Conservation (phyloP, 257 asterid species). For the Lycium barbarum region DNA sequence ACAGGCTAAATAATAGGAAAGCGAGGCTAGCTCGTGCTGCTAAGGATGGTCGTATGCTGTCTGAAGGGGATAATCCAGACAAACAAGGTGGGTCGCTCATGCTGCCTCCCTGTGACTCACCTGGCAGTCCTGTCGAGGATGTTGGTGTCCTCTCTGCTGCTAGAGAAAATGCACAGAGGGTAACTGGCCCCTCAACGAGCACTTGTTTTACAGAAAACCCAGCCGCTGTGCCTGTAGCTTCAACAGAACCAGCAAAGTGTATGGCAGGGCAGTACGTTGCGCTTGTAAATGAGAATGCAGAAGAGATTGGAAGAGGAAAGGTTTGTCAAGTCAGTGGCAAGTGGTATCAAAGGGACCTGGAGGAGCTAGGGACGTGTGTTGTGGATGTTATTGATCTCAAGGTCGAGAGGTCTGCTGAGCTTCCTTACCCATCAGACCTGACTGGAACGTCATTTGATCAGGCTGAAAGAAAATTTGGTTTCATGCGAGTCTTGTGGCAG, state of each 20-base stretch:
- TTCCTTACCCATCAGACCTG: slow-evolving; percentile 67
- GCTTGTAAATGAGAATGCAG: slow-evolving; percentile 62
- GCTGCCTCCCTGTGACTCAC: slow-evolving; percentile 50
- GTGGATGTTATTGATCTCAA: slow-evolving; percentile 72
- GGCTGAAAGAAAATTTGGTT: slow-evolving; percentile 64
- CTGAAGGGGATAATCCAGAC: slow-evolving; percentile 67
- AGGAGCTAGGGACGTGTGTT: slow-evolving; percentile 61
- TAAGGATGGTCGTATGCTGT: slow-evolving; percentile 67
- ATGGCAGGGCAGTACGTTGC: slow-evolving; percentile 68
- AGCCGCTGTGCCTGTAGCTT: slow-evolving; percentile 44
- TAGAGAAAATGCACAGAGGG: slow-evolving; percentile 49
- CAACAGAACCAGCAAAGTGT: slow-evolving; percentile 41
- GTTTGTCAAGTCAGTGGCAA: slow-evolving; percentile 68
- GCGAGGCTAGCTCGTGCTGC: slow-evolving; percentile 97
- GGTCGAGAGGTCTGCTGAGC: slow-evolving; percentile 51
- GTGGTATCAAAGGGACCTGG: slow-evolving; percentile 71
- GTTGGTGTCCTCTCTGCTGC: slow-evolving; percentile 47
- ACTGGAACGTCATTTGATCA: slow-evolving; percentile 68
- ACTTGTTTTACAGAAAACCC: slow-evolving; percentile 45
- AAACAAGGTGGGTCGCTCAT: slow-evolving; percentile 54
- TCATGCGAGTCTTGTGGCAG: slow-evolving; percentile 80
- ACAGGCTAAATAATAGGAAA: slow-evolving; percentile 96
- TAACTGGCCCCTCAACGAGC: slow-evolving; percentile 44
- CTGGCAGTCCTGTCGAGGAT: slow-evolving; percentile 60
- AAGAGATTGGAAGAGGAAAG: slow-evolving; percentile 74